A percentile compares a stretch with the other conserved stretches of the same genome.
phyloP scores from a whole-genome alignment of 805 yeast genomes.

The Lipomyces sp. region DNA sequence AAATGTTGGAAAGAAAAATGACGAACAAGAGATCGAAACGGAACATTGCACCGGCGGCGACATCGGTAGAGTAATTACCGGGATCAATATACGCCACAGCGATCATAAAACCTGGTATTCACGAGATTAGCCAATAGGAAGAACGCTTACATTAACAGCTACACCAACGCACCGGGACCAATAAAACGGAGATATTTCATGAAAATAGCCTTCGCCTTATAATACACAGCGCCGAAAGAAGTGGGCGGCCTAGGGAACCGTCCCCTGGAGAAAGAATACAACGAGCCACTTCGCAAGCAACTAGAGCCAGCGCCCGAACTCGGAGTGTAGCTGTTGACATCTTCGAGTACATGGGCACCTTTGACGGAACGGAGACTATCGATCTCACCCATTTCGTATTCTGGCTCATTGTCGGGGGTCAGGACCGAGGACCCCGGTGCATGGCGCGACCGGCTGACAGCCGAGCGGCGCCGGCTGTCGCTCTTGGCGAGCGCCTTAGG shows the following conservation, averaged over 20 bases:
- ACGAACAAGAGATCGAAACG: constrained; percentile 79
- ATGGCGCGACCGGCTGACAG: not conserved
- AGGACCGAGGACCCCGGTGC: not conserved
- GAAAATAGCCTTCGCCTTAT: constrained; percentile 27
- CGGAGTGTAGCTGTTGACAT: not conserved
- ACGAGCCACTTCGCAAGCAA: not conserved
- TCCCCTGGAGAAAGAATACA: not conserved
- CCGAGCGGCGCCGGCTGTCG: not conserved
- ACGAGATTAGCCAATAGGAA: not conserved
- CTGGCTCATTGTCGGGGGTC: not conserved
- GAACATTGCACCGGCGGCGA: constrained; percentile 89
- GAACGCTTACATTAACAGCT: not conserved
- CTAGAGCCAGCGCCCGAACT: not conserved
- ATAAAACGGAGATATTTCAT: constrained; percentile 65
- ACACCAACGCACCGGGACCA: constrained; percentile 67
- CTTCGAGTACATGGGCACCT: not conserved
- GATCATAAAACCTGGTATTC: constrained; percentile 68
- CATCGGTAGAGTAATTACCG: constrained; percentile 94
- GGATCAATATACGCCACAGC: constrained; percentile 97
- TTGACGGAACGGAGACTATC: not conserved
- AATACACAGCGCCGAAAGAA: not conserved
- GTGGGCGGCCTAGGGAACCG: not conserved
- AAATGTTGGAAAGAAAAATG: constrained; percentile 74
- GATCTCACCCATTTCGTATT: not conserved
- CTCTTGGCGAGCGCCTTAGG: not conserved